Conservation (phyloP, 257 asterid genomes). For the Plectranthus barbatus region DNA sequence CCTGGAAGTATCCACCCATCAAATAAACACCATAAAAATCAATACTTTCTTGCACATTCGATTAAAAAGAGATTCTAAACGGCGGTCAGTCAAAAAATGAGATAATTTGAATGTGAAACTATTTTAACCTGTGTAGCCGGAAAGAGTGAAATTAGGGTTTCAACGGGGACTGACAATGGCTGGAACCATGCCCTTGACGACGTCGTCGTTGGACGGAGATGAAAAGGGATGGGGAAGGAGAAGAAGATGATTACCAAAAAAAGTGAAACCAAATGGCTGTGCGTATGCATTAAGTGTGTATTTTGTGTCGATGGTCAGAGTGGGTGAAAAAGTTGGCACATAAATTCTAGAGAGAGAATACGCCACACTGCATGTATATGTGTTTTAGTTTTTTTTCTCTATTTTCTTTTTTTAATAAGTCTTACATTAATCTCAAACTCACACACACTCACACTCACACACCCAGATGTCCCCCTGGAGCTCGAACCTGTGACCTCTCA, state of each 20-base stretch:
- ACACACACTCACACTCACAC: too few species aligned
- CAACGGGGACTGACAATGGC: conserved; percentile 25
- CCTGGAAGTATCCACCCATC: conserved; percentile 48
- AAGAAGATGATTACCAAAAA: neutral
- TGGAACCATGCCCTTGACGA: conserved; percentile 31
- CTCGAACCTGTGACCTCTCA: too few species aligned
- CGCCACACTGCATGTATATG: too few species aligned
- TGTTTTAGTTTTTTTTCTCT: too few species aligned
- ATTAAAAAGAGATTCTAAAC: neutral
- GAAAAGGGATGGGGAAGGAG: conserved; percentile 1
- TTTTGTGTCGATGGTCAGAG: conserved; percentile 4
- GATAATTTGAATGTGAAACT: neutral
- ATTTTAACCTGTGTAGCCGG: conserved; percentile 34
- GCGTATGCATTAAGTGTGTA: conserved; percentile 2
- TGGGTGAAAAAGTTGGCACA: too few species aligned
- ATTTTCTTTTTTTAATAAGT: too few species aligned
- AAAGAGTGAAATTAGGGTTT: conserved; percentile 35
- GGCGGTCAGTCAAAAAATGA: neutral
- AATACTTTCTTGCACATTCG: neutral
- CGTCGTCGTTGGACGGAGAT: conserved; percentile 11
- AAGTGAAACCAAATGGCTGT: neutral
- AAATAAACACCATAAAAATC: conserved; percentile 19
- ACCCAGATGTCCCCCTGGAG: too few species aligned
- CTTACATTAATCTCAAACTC: too few species aligned
- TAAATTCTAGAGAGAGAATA: too few species aligned